phyloP scores from a whole-genome alignment of 768 basidiomycete species.

The Tricholoma flavovirens region DNA sequence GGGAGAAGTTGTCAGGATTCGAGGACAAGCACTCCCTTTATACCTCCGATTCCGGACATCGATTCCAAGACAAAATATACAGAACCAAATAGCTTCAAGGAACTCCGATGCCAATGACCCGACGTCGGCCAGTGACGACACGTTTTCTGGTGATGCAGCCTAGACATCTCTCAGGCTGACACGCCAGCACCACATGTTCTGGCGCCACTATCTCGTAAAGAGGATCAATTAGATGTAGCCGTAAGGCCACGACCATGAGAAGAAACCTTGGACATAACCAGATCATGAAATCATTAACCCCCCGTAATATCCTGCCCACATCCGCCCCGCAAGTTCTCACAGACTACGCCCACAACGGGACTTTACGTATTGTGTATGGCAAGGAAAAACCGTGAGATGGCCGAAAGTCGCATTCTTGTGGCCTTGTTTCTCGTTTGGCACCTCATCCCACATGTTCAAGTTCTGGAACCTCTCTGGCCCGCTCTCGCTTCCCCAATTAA shows the following conservation, averaged over 20 bases:
- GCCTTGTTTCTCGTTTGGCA: constrained; percentile 33
- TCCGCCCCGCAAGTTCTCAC: constrained; percentile 31
- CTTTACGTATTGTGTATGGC: constrained; percentile 18
- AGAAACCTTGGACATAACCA: no score
- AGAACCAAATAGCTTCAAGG: neutral
- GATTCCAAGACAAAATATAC: neutral
- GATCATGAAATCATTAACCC: no score
- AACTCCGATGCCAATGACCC: neutral
- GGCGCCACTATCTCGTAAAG: no score
- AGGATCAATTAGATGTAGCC: no score
- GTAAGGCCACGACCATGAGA: no score
- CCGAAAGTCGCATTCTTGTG: constrained; percentile 31
- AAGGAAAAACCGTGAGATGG: neutral
- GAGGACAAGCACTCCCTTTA: no score
- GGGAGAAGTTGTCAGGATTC: neutral
- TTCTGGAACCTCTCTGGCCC: constrained; percentile 34
- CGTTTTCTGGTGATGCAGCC: no score
- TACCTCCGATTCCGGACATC: no score
- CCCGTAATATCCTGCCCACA: no score
- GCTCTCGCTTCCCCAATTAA: constrained; percentile 25
- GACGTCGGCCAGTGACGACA: no score
- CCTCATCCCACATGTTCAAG: constrained; percentile 28
- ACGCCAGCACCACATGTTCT: neutral
- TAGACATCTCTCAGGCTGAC: no score
- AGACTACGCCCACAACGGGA: constrained; percentile 31